Conservation (phyloP, 768 basidiomycete genomes). For the Boletus patriciae region DNA sequence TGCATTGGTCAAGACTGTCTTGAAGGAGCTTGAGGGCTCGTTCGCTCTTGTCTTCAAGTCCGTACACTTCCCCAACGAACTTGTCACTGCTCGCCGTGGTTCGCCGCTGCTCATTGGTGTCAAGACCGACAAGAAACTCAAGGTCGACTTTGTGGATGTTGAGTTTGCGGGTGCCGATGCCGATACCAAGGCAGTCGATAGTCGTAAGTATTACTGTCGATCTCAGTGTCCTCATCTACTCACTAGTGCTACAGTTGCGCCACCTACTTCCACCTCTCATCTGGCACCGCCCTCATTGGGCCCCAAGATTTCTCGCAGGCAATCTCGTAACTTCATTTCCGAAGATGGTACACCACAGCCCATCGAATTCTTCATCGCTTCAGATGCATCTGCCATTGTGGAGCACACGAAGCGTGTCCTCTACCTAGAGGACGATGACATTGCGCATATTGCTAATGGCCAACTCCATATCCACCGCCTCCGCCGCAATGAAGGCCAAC, state of each 20-base stretch:
- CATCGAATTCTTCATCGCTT: constrained; percentile 99
- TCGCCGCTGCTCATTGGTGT: constrained; percentile 97
- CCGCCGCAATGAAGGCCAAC: constrained; percentile 76
- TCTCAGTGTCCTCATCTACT: not conserved
- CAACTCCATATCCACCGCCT: constrained; percentile 99
- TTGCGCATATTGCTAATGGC: constrained; percentile 95
- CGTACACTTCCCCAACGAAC: constrained; percentile 89
- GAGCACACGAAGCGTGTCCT: constrained; percentile 99
- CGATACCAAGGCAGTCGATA: constrained; percentile 43
- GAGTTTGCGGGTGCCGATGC: constrained; percentile 82
- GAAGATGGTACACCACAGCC: constrained; percentile 98
- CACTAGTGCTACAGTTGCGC: constrained; percentile 35
- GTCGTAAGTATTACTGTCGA: constrained; percentile 35
- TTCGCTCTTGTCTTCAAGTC: constrained; percentile 99
- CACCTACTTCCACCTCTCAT: constrained; percentile 54
- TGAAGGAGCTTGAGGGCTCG: constrained; percentile 97
- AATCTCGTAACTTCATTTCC: constrained; percentile 97
- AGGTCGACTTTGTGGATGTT: constrained; percentile 99
- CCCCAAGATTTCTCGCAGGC: constrained; percentile 86
- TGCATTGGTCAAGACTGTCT: constrained; percentile 87
- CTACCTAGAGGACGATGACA: constrained; percentile 98
- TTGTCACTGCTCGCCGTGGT: constrained; percentile 94
- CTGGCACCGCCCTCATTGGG: constrained; percentile 60
- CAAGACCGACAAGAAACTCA: constrained; percentile 99
- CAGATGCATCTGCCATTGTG: constrained; percentile 93